phyloP scores from a whole-genome alignment of 768 basidiomycete genomes.

The Boletus eberwhitei region DNA sequence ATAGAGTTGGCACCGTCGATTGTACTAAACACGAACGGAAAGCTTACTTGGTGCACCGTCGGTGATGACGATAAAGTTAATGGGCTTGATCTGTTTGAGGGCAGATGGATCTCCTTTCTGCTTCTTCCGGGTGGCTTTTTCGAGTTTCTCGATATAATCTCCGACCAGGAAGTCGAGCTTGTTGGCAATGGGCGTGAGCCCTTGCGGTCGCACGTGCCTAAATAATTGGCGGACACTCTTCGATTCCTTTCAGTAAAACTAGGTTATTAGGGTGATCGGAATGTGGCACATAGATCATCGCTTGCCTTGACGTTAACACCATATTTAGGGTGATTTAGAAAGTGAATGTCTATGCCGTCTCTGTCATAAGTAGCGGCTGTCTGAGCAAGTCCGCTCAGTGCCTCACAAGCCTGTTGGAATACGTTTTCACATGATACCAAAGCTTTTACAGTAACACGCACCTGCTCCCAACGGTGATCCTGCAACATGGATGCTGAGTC shows the following conservation, averaged over 20 bases:
- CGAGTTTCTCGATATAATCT: slow-evolving; percentile 36
- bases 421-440: neutral
- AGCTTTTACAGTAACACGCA: slow-evolving; percentile 13
- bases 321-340: slow-evolving; percentile 44
- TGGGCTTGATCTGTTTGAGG: slow-evolving; percentile 43
- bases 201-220: slow-evolving; percentile 39
- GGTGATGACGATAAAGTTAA: slow-evolving; percentile 60
- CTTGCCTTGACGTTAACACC: slow-evolving; percentile 40
- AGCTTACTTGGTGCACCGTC: slow-evolving; percentile 59
- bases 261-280: neutral
- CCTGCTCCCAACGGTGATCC: slow-evolving; percentile 49
- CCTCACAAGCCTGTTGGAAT: slow-evolving; percentile 8
- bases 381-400: slow-evolving; percentile 44
- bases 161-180: slow-evolving; percentile 39
- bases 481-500: slow-evolving; percentile 56
- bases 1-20: neutral
- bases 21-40: neutral
- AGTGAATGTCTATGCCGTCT: slow-evolving; percentile 62
- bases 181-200: slow-evolving; percentile 45
- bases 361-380: slow-evolving; percentile 48
- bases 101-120: slow-evolving; percentile 21
- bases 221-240: slow-evolving; percentile 42
- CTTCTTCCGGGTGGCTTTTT: slow-evolving; percentile 28
- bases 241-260: slow-evolving; percentile 31
- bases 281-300: neutral